These are phyloP conservation scores for Pachysandra terminalis DNA, from an alignment of 164 flowering plant genomes.

Conservation along the genomic window DNA sequence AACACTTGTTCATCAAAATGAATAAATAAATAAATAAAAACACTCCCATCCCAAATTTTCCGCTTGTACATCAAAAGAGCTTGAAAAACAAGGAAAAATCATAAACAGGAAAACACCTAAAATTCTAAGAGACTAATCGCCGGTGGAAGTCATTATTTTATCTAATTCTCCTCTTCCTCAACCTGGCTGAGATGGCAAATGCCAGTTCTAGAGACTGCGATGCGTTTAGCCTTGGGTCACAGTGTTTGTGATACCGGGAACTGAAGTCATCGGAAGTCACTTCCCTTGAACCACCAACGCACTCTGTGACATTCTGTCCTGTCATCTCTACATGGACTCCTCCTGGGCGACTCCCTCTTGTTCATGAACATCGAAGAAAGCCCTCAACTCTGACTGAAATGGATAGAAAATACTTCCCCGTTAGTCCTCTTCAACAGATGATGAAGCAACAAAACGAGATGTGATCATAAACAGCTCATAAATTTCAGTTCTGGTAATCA, in stretches of 20 bases:
- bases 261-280: conserved; percentile 53
- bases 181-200: conserved; percentile 51
- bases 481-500: too few relatives aligned
- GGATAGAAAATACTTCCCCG: background rate
- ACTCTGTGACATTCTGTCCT: conserved; percentile 71
- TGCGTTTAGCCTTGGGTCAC: conserved; percentile 69
- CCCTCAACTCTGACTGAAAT: conserved; percentile 56
- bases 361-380: conserved; percentile 69
- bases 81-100: too few relatives aligned
- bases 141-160: too few relatives aligned
- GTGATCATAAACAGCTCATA: too few relatives aligned
- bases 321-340: conserved; percentile 71
- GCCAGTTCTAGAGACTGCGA: conserved; percentile 64
- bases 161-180: conserved; percentile 48
- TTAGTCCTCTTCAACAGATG: too few relatives aligned
- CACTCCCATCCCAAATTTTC: too few relatives aligned
- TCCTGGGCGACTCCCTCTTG: conserved; percentile 71
- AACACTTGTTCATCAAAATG: too few relatives aligned
- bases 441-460: too few relatives aligned
- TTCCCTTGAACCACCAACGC: conserved; percentile 56
- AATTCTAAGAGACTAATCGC: too few relatives aligned
- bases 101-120: too few relatives aligned
- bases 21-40: too few relatives aligned
- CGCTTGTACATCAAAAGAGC: too few relatives aligned
- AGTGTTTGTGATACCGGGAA: conserved; percentile 66